Base-by-base conservation (phyloP, 1,284 basidiomycete species). In the Ceratobasidium sp. region DNA sequence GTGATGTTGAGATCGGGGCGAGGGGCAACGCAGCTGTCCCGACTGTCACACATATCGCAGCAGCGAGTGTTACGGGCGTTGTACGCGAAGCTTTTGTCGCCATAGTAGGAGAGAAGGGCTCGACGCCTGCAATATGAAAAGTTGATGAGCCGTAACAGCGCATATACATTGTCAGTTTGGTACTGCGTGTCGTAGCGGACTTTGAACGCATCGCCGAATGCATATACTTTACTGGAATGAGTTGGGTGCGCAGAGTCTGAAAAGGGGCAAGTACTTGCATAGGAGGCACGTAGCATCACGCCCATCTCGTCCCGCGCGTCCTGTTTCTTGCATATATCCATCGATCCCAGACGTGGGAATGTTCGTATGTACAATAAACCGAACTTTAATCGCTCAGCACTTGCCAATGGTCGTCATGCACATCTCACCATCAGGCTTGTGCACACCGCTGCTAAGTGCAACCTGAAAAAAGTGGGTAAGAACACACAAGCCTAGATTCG, bases 251-350 rank as follows among this genome's bases (percentile, higher is more conserved):
- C 7, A 53, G 12, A 16, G 12, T 48, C 16, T 1, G 16, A 25
- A 30, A 36, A 28, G 21, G 8, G 11, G 9, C 2, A 44, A 60
- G 11, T 7, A 44, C 69, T 25, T 40, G 48, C 69, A 61, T 33
- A 71, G 25, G 18, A 71, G 44, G 28, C 69, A 71, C 14, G 69
- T 71, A 28, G 69, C 56, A 3, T 49, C 21, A 1, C 21, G 28
- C 0, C 58, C 58, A 21, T 71, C 69, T 40, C 69, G 42, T 5
- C 69, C 69, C 23, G 69, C 69, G 8, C 69, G 69, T 5, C 69
- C 69, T 0, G 69, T 71, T 42, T 71, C 56, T 30, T 71, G 69
- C 69, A 71, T 71, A 42, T 71, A 71, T 9, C 33, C 69, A 44
- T 71, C 69, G 16, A 71, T 71, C 38, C 69, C 69, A 53, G 69